phyloP scores from a whole-genome alignment of 257 asterid species.

The Capsicum pubescens region DNA sequence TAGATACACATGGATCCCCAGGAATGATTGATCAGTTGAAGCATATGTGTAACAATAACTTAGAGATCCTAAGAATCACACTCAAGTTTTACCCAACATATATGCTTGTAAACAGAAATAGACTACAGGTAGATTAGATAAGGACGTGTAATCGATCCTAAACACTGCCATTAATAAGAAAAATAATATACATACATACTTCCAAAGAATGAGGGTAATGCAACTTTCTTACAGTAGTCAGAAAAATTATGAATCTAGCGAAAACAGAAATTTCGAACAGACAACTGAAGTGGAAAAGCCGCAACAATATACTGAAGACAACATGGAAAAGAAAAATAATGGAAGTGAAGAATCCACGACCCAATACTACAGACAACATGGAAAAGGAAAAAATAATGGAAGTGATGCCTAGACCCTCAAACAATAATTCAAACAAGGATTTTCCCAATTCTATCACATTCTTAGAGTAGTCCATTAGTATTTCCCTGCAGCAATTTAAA shows the following conservation, averaged over 20 bases:
- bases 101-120: background rate
- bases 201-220: background rate
- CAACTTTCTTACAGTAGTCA: background rate
- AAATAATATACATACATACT: background rate
- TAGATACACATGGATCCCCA: background rate
- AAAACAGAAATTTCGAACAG: background rate
- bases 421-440: no score
- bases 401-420: no score
- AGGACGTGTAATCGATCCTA: no score
- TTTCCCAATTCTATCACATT: background rate
- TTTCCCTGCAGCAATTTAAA: background rate
- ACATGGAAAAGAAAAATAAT: no score
- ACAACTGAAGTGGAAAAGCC: background rate
- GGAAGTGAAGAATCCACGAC: no score
- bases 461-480: background rate
- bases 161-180: no score
- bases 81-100: background rate
- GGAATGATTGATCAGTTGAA: background rate
- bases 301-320: no score
- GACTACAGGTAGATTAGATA: background rate
- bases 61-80: conserved; percentile 6
- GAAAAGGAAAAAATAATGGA: no score
- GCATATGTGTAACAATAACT: background rate
- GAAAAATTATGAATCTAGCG: background rate
- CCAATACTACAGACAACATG: no score